Percentiles rank a stretch among this genome's conserved stretches.
phyloP scores from a whole-genome alignment of 2,329 filamentous ascomycete genomes.

The Aspergillus fijiensis region DNA sequence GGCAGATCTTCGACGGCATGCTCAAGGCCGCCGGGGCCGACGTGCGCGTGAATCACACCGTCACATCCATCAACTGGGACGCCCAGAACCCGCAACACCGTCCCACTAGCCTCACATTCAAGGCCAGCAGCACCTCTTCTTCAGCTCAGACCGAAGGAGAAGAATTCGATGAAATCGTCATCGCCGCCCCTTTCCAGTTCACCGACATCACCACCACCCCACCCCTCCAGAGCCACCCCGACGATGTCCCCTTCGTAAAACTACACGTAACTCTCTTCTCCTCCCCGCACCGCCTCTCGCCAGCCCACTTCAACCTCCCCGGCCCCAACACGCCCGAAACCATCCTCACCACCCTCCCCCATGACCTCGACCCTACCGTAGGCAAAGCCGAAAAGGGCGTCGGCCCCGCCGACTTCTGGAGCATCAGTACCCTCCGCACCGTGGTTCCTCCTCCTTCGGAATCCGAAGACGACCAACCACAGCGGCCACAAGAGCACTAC shows the following conservation, averaged over 20 bases:
- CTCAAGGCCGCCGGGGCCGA: slow-evolving; percentile 62
- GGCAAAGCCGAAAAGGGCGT: slow-evolving; percentile 53
- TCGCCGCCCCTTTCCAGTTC: slow-evolving; percentile 83
- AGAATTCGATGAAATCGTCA: slow-evolving; percentile 73
- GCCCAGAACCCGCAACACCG: slow-evolving; percentile 17
- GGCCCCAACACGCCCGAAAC: slow-evolving; percentile 61
- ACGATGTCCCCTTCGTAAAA: slow-evolving; percentile 78
- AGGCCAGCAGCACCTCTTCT: slow-evolving; percentile 15
- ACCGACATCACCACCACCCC: slow-evolving; percentile 61
- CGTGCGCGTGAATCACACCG: slow-evolving; percentile 65
- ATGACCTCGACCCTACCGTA: slow-evolving; percentile 42
- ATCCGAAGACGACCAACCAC: neutral
- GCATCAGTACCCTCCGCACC: slow-evolving; percentile 70
- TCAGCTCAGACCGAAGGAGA: slow-evolving; percentile 12
- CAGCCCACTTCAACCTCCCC: slow-evolving; percentile 68
- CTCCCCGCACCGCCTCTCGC: slow-evolving; percentile 69
- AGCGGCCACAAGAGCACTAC: slow-evolving; percentile 45
- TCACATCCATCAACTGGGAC: slow-evolving; percentile 57
- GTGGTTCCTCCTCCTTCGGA: slow-evolving; percentile 57
- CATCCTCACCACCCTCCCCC: slow-evolving; percentile 78
- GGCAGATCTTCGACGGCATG: slow-evolving; percentile 89
- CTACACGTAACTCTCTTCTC: slow-evolving; percentile 90
- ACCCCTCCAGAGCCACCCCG: slow-evolving; percentile 55
- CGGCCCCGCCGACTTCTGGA: slow-evolving; percentile 79
- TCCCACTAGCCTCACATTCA: slow-evolving; percentile 47